phyloP scores from a whole-genome alignment of 2,329 filamentous ascomycete species.

The Phymatotrichopsis omnivora region DNA sequence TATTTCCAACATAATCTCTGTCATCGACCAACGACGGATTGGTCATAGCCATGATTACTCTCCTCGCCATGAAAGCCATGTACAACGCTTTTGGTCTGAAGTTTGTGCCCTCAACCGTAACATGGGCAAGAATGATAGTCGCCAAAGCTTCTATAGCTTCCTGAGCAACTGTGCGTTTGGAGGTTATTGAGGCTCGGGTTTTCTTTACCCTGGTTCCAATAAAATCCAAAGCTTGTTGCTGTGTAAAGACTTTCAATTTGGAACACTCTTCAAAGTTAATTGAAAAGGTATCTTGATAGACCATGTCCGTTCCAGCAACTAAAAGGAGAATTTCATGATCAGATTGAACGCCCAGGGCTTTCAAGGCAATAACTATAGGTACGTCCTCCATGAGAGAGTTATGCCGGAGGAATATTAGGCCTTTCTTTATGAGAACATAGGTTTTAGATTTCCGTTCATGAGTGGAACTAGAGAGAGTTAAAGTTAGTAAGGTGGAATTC shows the following conservation, averaged over 20 bases:
- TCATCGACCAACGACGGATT: constrained; percentile 87
- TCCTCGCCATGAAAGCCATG: constrained; percentile 92
- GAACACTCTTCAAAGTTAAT: constrained; percentile 91
- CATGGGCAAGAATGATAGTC: constrained; percentile 88
- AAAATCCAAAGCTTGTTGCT: constrained; percentile 91
- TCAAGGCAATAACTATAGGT: constrained; percentile 87
- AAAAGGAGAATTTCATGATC: constrained; percentile 92
- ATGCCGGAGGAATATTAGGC: constrained; percentile 77
- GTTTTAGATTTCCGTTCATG: constrained; percentile 97
- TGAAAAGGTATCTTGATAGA: constrained; percentile 88
- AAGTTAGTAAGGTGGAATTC: too few relatives aligned
- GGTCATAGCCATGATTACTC: constrained; percentile 86
- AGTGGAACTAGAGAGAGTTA: constrained; percentile 78
- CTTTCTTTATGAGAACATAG: constrained; percentile 90
- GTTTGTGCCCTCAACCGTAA: constrained; percentile 81
- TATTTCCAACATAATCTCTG: constrained; percentile 96
- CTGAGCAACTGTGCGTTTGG: constrained; percentile 50
- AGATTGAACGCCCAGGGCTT: constrained; percentile 84
- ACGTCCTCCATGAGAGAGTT: constrained; percentile 88
- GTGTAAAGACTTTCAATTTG: constrained; percentile 75
- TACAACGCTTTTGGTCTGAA: constrained; percentile 97
- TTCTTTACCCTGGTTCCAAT: constrained; percentile 82
- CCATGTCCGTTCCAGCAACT: constrained; percentile 73
- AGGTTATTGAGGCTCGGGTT: constrained; percentile 46
- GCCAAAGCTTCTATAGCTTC: constrained; percentile 88